Conservation (phyloP, 371 early-diverging fungal species). For the Mucor saturninus region DNA sequence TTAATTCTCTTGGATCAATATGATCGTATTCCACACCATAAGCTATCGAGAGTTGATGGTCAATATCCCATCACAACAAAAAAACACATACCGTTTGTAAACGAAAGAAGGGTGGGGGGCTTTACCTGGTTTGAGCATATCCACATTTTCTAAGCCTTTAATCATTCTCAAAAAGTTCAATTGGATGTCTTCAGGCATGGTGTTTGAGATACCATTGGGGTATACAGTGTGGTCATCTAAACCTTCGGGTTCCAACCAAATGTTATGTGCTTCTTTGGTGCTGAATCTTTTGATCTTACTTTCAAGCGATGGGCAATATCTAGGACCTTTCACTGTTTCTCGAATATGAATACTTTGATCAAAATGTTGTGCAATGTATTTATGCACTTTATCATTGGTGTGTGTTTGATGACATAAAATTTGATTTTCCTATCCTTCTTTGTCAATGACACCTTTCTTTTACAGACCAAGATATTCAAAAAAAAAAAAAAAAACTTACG, state of each 20-base stretch:
- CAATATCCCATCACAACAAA: too few relatives aligned
- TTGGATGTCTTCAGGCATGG: conserved; percentile 83
- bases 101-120: too few relatives aligned
- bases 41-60: conserved; percentile 21
- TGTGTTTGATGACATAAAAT: conserved; percentile 79
- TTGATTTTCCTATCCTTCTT: conserved; percentile 55
- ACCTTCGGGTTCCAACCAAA: conserved; percentile 88
- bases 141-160: conserved; percentile 78
- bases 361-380: conserved; percentile 73
- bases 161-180: conserved; percentile 74
- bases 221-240: conserved; percentile 74
- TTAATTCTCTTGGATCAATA: conserved; percentile 82
- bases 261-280: conserved; percentile 67
- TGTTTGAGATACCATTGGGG: conserved; percentile 86
- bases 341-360: conserved; percentile 83
- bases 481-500: conserved; percentile 30
- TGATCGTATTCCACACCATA: conserved; percentile 91
- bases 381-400: conserved; percentile 73
- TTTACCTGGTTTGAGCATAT: conserved; percentile 71
- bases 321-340: conserved; percentile 85
- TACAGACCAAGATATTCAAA: not conserved
- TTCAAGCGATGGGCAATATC: conserved; percentile 88
- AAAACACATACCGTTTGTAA: too few relatives aligned
- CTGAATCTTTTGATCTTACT: conserved; percentile 80
- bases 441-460: too few relatives aligned